A percentile compares a stretch with the other conserved stretches of the same genome.
Conservation (phyloP, 2,329 filamentous ascomycete genomes). For the Trichoderma sp. region DNA sequence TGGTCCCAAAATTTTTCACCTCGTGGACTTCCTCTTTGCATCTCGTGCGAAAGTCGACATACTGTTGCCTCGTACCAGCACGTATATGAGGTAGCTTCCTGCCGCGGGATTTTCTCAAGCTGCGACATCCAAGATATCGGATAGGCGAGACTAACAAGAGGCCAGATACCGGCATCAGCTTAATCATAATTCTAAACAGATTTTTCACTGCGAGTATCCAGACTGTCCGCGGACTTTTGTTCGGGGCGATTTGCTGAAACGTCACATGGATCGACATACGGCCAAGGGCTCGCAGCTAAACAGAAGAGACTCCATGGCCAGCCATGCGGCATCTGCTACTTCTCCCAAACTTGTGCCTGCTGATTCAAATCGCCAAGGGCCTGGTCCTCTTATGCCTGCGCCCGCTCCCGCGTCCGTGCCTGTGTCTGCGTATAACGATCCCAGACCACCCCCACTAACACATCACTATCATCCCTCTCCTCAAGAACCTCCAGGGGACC, state of each 20-base stretch:
- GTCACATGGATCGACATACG: slow-evolving; percentile 79
- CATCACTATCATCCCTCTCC: slow-evolving; percentile 54
- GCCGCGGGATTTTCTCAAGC: not conserved
- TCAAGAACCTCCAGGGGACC: slow-evolving; percentile 49
- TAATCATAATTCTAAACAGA: slow-evolving; percentile 94
- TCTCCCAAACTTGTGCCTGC: slow-evolving; percentile 48
- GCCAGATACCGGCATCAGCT: slow-evolving; percentile 82
- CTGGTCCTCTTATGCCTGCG: slow-evolving; percentile 39
- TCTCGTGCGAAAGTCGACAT: not conserved
- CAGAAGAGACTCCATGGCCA: slow-evolving; percentile 64
- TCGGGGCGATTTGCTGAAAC: slow-evolving; percentile 86
- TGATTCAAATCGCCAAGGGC: slow-evolving; percentile 48
- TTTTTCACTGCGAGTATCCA: slow-evolving; percentile 90
- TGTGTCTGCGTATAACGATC: slow-evolving; percentile 36
- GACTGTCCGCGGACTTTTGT: slow-evolving; percentile 92
- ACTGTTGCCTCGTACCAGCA: not conserved
- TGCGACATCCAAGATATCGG: not conserved
- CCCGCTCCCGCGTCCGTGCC: not conserved
- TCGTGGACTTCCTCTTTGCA: not conserved
- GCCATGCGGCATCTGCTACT: slow-evolving; percentile 40
- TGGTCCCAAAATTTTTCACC: slow-evolving; percentile 35
- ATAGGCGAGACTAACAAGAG: slow-evolving; percentile 22
- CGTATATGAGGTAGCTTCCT: not conserved
- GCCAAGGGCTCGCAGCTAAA: slow-evolving; percentile 77
- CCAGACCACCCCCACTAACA: slow-evolving; percentile 44